phyloP scores from a whole-genome alignment of 257 asterid species.

The Anisodus tanguticus region DNA sequence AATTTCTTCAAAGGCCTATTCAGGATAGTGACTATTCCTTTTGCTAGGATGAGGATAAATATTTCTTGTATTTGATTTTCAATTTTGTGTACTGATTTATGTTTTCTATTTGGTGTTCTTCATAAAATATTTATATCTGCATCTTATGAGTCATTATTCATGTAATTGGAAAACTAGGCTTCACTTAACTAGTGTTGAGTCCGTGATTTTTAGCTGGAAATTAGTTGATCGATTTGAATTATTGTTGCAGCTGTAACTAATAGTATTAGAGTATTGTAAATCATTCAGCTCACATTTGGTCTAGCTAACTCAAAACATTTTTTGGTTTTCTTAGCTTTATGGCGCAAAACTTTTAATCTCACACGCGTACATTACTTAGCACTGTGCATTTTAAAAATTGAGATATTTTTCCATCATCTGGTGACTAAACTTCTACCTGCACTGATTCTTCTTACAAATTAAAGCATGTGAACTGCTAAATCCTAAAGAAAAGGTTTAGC shows the following conservation, averaged over 20 bases:
- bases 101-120: neutral
- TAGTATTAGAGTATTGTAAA: neutral
- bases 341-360: neutral
- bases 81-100: neutral
- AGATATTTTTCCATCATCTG: neutral
- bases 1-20: neutral
- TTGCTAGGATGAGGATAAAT: constrained; percentile 17
- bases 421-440: constrained; percentile 4
- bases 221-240: neutral
- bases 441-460: neutral
- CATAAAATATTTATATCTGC: neutral
- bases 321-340: constrained; percentile 23
- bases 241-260: neutral
- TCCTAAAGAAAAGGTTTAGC: neutral
- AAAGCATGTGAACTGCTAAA: neutral
- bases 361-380: neutral
- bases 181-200: constrained; percentile 5
- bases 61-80: neutral
- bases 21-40: neutral
- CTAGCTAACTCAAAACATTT: neutral
- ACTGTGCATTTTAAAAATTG: neutral
- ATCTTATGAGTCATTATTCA: constrained; percentile 1
- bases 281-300: neutral
- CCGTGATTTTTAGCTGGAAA: neutral
- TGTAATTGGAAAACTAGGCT: neutral